Conservation (phyloP, 2,329 filamentous ascomycete species). For the Botryotinia globosa region DNA sequence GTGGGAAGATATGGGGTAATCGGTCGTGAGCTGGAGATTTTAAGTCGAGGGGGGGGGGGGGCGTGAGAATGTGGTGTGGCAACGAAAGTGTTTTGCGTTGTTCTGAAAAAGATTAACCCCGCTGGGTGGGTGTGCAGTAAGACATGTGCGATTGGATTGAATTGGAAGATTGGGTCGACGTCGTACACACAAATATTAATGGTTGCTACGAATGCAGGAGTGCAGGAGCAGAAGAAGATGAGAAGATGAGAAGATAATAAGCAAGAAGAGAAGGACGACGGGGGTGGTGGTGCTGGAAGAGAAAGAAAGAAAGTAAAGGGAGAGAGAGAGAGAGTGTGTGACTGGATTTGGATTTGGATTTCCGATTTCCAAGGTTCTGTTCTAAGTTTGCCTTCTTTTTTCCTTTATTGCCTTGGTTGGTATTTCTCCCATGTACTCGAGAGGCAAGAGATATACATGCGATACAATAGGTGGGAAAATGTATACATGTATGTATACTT, state of each 20-base stretch:
- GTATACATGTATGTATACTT: background rate
- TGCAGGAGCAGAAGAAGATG: background rate
- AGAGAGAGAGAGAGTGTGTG: too few relatives aligned
- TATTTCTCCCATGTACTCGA: background rate
- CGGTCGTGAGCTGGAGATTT: conserved; percentile 1
- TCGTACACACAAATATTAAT: background rate
- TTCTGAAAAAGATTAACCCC: conserved; percentile 7
- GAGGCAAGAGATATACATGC: background rate
- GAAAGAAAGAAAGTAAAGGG: background rate
- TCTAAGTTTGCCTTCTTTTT: background rate
- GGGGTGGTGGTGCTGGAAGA: background rate
- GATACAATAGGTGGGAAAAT: background rate
- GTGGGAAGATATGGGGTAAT: background rate
- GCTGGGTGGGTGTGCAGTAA: background rate
- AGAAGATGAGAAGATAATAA: background rate
- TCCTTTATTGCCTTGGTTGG: background rate
- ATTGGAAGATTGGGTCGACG: background rate
- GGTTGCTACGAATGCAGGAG: background rate
- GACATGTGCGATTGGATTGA: background rate
- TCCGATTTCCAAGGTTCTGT: background rate
- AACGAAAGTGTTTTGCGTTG: background rate
- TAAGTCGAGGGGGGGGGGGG: background rate
- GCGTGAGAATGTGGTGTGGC: conserved; percentile 20
- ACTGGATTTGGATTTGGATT: background rate
- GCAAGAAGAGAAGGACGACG: background rate